A percentile compares a stretch with the other conserved stretches of the same genome.
phyloP scores from a whole-genome alignment of 805 yeast species.

The Monosporozyma servazzii region DNA sequence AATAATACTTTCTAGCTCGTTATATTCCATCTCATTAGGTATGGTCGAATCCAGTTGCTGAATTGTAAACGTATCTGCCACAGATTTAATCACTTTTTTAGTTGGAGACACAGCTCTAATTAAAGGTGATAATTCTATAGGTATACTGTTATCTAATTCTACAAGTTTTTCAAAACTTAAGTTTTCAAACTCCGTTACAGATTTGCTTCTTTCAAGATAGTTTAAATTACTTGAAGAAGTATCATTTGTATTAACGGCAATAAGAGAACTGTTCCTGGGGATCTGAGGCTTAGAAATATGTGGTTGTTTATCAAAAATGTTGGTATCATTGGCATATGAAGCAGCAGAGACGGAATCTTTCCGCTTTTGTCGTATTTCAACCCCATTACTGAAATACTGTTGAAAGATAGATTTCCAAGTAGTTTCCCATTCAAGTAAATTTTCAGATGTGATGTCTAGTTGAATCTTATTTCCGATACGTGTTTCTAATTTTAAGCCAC shows the following conservation, averaged over 20 bases:
- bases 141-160: conserved; percentile 18
- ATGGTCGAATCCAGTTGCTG: conserved; percentile 7
- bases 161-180: conserved; percentile 20
- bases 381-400: conserved; percentile 9
- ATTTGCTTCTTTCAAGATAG: neutral
- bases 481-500: conserved; percentile 14
- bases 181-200: conserved; percentile 14
- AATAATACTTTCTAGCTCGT: conserved; percentile 14
- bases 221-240: neutral
- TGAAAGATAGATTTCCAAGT: conserved; percentile 19
- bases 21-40: conserved; percentile 2
- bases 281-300: neutral
- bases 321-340: neutral
- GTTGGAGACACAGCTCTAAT: conserved; percentile 1
- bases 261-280: neutral
- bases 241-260: neutral
- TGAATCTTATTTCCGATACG: conserved; percentile 16
- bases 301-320: neutral
- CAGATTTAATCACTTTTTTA: conserved; percentile 9
- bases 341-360: neutral
- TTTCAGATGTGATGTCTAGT: conserved; percentile 16
- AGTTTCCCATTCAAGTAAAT: conserved; percentile 20
- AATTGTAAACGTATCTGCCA: conserved; percentile 12
- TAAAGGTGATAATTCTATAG: conserved; percentile 15
- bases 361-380: neutral